Evolutionary conservation across 2,329 filamentous ascomycete genomes (phyloP).

Genomic region (Botryosphaeria dothidea): DNA sequence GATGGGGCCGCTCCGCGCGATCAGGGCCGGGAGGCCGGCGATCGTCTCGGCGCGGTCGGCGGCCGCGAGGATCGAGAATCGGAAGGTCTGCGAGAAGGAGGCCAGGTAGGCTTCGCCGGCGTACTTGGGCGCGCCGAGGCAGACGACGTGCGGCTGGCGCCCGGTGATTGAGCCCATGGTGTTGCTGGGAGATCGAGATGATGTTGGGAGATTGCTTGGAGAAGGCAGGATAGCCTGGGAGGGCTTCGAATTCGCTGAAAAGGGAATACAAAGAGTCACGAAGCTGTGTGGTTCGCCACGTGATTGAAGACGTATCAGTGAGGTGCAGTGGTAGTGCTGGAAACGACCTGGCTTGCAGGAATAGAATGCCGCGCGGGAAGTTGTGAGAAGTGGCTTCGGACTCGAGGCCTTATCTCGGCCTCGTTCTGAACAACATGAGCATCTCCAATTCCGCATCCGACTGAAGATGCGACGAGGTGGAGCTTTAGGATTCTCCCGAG

Average conservation of each 20-base stretch:
- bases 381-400: background rate
- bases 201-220: background rate
- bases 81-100: slow-evolving; percentile 41
- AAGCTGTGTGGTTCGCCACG: background rate
- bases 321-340: background rate
- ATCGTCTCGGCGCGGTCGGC: slow-evolving; percentile 40
- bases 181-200: background rate
- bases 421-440: background rate
- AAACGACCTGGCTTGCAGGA: background rate
- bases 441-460: background rate
- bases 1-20: slow-evolving; percentile 40
- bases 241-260: background rate
- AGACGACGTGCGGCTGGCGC: slow-evolving; percentile 44
- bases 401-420: background rate
- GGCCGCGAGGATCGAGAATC: slow-evolving; percentile 43
- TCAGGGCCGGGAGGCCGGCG: slow-evolving; percentile 33
- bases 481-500: background rate
- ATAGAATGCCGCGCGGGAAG: background rate
- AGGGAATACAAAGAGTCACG: background rate
- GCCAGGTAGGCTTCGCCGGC: slow-evolving; percentile 43
- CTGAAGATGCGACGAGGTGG: background rate
- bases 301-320: background rate
- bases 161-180: slow-evolving; percentile 6
- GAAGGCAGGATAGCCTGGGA: background rate
- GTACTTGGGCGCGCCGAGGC: slow-evolving; percentile 44